phyloP scores from a whole-genome alignment of 225 moss, liverwort and hornwort genomes.

The Sphagnum contortum region DNA sequence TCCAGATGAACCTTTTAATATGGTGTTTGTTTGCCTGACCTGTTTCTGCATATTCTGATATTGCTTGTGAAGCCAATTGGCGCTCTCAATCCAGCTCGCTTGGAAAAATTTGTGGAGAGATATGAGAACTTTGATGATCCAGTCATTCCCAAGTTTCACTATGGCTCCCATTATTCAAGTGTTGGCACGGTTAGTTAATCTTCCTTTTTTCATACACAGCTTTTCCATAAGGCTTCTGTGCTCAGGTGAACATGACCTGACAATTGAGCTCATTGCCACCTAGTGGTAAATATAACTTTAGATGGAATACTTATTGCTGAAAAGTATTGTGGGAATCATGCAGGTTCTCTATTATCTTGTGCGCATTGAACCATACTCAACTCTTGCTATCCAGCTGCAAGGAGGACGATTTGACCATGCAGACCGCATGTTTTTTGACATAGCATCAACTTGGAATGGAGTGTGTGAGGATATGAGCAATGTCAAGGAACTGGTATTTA shows the following conservation, averaged over 20 bases:
- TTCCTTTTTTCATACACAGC: too few relatives aligned
- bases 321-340: too few relatives aligned
- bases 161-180: conserved; percentile 87
- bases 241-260: too few relatives aligned
- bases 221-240: too few relatives aligned
- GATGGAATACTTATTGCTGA: too few relatives aligned
- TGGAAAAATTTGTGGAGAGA: conserved; percentile 70
- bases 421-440: conserved; percentile 61
- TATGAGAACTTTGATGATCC: conserved; percentile 87
- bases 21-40: too few relatives aligned
- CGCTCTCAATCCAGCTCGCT: conserved; percentile 63
- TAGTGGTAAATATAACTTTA: too few relatives aligned
- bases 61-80: conserved; percentile 70
- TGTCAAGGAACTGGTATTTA: conserved; percentile 90
- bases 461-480: conserved; percentile 80
- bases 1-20: too few relatives aligned
- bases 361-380: conserved; percentile 84
- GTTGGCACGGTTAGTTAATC: conserved; percentile 63
- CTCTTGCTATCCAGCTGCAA: conserved; percentile 62
- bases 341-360: conserved; percentile 84
- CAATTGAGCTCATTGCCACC: too few relatives aligned
- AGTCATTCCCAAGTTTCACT: conserved; percentile 88
- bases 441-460: conserved; percentile 75
- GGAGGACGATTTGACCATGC: conserved; percentile 63
- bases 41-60: too few relatives aligned